Percentiles rank a stretch among this genome's conserved stretches.
Evolutionary conservation across 352 stramenopile genomes (phyloP).

Genomic region (Phytopythium delawarense): DNA sequence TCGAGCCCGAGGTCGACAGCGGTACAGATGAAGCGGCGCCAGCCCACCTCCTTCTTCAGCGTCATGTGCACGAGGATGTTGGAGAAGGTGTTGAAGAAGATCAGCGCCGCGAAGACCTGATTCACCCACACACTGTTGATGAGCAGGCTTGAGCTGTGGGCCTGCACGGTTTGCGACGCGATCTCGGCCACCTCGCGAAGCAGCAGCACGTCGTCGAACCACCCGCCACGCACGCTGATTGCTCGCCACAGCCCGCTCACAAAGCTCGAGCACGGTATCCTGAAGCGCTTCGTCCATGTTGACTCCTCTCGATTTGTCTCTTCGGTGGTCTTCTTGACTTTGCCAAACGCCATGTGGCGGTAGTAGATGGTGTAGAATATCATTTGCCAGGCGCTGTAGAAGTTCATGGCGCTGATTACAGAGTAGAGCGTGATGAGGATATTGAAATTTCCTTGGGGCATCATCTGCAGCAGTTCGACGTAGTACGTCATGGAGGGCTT

Average conservation of each 20-base stretch:
- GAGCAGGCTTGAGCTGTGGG: slow-evolving; percentile 23
- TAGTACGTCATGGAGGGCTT: slow-evolving; percentile 25
- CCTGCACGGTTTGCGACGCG: slow-evolving; percentile 23
- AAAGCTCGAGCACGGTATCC: slow-evolving; percentile 1
- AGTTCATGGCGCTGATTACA: slow-evolving; percentile 20
- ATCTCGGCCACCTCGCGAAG: slow-evolving; percentile 23
- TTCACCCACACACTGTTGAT: slow-evolving; percentile 34
- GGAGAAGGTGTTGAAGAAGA: slow-evolving; percentile 30
- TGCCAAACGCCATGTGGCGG: slow-evolving; percentile 16
- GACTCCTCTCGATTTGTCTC: too few relatives aligned
- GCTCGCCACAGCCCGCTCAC: slow-evolving; percentile 10
- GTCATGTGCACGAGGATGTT: slow-evolving; percentile 22
- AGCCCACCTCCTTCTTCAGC: slow-evolving; percentile 15
- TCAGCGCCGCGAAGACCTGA: slow-evolving; percentile 22
- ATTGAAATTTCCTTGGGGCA: slow-evolving; percentile 26
- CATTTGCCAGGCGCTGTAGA: slow-evolving; percentile 23
- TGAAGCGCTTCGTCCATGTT: background rate
- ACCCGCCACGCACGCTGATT: slow-evolving; percentile 15
- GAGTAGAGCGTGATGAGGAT: slow-evolving; percentile 17
- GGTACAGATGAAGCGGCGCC: slow-evolving; percentile 20
- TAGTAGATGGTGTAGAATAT: slow-evolving; percentile 23
- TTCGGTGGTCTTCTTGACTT: slow-evolving; percentile 2
- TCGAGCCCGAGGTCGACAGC: slow-evolving; percentile 24
- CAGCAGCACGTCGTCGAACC: slow-evolving; percentile 23
- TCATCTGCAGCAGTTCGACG: slow-evolving; percentile 23